Evolutionary conservation across 2,329 filamentous ascomycete species (phyloP), one percentile per base, ranked within the genome.

Genomic region (Colletotrichum trifolii): DNA sequence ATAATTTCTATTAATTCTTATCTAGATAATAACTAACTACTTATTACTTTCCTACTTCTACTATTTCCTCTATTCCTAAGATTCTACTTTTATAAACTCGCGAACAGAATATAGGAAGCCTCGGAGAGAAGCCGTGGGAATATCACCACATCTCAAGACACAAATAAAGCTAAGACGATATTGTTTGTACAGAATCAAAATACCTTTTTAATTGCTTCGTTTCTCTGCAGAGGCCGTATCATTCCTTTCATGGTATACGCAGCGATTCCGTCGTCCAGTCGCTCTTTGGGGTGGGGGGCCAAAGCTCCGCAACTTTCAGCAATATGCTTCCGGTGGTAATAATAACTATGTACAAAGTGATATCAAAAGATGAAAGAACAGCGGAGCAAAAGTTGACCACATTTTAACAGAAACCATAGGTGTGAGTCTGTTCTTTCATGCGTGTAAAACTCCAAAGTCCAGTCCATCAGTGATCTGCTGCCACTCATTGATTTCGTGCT

Each of bases 181-280:
- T 77, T 92, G 15, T 81, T 90, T 47, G 89, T 89, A 13, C 91
- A 87, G 2, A 92, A 92, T 69, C 89, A 80, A 11, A 91, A 91
- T 73, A 90, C 88, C 0, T 84, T 25, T 25, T 25, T 25, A 4
- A 25, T 5, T 25, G 25, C 25, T 25, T 25, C 1, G 25, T 1
- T 25, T 25, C 25, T 1, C 73, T 82, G 59, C 91, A 90, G 79
- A 7, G 81, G 84, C 64, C 83, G 86, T 9, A 91, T 92, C 64
- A 81, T 90, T 8, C 90, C 90, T 0, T 85, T 3, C 83, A 88
- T 45, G 89, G 86, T 1, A 75, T 75, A 2, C 77, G 75, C 61
- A 75, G 73, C 39, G 70, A 69, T 4, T 74, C 77, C 10, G 64
- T 54, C 13, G 68, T 67, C 2, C 71, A 25, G 25, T 25, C 3